Conservation (phyloP, 306 rosid genomes). For the Fagus sylvatica region DNA sequence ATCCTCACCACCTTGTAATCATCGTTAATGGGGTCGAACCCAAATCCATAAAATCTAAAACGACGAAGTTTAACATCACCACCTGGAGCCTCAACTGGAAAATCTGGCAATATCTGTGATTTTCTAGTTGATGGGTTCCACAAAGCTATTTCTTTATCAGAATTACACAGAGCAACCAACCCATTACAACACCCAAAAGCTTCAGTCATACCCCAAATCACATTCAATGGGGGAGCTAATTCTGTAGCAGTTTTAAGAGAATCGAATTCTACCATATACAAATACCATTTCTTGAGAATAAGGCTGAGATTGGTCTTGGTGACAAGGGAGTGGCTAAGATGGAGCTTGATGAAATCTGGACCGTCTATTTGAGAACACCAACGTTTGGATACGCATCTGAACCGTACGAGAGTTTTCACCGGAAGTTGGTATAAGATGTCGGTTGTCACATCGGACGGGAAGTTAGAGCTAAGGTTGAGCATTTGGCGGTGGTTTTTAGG, state of each 20-base stretch:
- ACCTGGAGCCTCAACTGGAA: neutral
- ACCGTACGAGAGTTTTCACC: neutral
- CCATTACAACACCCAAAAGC: neutral
- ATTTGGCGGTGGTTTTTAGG: too few relatives aligned
- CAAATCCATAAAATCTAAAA: slow-evolving; percentile 2
- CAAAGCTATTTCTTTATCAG: neutral
- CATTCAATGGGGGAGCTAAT: neutral
- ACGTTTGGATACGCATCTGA: neutral
- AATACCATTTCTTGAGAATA: neutral
- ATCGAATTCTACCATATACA: neutral
- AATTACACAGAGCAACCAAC: slow-evolving; percentile 1
- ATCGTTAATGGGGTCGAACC: neutral
- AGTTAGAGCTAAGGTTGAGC: too few relatives aligned
- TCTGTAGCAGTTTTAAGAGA: neutral
- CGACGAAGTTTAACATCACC: neutral
- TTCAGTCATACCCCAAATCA: neutral
- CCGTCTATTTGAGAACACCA: slow-evolving; percentile 1
- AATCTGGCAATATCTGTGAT: neutral
- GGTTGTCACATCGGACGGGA: neutral
- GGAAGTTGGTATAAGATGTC: neutral
- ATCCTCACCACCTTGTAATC: slow-evolving; percentile 15
- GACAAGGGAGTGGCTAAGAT: neutral
- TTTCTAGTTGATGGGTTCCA: slow-evolving; percentile 3
- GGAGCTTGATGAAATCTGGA: neutral
- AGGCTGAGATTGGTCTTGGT: neutral